Evolutionary conservation across 2,329 filamentous ascomycete species (phyloP).

Genomic region (Aspergillus quadricinctus): DNA sequence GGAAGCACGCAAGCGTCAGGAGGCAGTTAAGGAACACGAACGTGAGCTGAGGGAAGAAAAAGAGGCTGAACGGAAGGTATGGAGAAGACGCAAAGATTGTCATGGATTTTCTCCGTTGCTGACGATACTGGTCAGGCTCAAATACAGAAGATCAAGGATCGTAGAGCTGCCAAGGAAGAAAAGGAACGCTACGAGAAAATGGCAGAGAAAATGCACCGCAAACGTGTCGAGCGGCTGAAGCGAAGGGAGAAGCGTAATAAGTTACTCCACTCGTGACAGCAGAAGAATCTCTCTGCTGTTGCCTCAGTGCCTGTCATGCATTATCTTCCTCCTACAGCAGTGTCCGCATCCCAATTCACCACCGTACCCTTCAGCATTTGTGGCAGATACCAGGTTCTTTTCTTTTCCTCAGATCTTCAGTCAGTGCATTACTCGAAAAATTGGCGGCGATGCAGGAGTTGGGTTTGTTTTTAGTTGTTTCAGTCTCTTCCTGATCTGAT

Average conservation of each 20-base stretch:
- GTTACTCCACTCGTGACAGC: slow-evolving; percentile 39
- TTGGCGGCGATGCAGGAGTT: neutral
- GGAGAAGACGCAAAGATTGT: slow-evolving; percentile 19
- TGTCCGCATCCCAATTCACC: neutral
- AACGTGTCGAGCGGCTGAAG: slow-evolving; percentile 88
- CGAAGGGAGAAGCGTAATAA: slow-evolving; percentile 87
- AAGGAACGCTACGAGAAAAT: slow-evolving; percentile 88
- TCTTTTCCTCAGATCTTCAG: neutral
- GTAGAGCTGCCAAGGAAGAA: slow-evolving; percentile 83
- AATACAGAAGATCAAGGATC: slow-evolving; percentile 77
- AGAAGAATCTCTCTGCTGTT: slow-evolving; percentile 1
- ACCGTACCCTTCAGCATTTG: neutral
- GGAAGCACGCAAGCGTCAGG: slow-evolving; percentile 63
- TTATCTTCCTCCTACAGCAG: neutral
- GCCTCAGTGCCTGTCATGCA: slow-evolving; percentile 1
- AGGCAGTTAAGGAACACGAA: slow-evolving; percentile 85
- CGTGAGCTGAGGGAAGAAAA: slow-evolving; percentile 96
- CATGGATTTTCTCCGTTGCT: neutral
- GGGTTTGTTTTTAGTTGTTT: neutral
- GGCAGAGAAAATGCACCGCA: slow-evolving; percentile 96
- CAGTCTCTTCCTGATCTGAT: neutral
- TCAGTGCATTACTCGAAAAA: neutral
- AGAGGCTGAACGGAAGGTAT: slow-evolving; percentile 77
- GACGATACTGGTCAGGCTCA: slow-evolving; percentile 53
- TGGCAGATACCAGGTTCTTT: neutral